phyloP scores from a whole-genome alignment of 1,284 basidiomycete species.

The Cryptococcus sp. region DNA sequence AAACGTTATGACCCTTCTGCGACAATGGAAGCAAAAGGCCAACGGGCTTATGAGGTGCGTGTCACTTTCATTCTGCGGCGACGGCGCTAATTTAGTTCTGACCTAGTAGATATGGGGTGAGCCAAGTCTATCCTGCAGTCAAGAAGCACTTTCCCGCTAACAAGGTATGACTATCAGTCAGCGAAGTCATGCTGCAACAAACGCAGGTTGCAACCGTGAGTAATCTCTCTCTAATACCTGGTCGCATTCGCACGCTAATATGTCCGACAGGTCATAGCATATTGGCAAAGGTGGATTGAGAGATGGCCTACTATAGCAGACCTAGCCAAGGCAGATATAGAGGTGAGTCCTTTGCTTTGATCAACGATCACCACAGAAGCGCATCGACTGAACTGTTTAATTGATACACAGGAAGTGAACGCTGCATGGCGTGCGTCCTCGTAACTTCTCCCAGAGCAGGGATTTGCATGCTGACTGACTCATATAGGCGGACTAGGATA shows the following conservation, averaged over 20 bases:
- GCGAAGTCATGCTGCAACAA: constrained; percentile 97
- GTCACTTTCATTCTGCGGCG: background rate
- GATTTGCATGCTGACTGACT: background rate
- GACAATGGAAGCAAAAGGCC: constrained; percentile 39
- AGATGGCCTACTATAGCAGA: constrained; percentile 79
- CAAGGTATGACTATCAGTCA: constrained; percentile 65
- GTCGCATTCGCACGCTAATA: background rate
- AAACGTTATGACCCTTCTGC: background rate
- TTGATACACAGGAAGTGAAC: constrained; percentile 64
- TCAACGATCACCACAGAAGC: background rate
- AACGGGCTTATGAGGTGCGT: constrained; percentile 54
- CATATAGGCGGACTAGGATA: constrained; percentile 69
- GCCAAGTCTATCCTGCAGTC: background rate
- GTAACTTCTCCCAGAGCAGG: background rate
- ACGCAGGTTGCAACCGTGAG: constrained; percentile 74
- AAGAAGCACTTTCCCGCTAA: background rate
- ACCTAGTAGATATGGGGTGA: constrained; percentile 33
- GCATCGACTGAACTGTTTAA: background rate
- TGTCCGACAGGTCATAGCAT: constrained; percentile 66
- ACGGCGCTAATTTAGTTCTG: constrained; percentile 8
- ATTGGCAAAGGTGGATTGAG: constrained; percentile 81
- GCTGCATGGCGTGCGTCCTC: constrained; percentile 66
- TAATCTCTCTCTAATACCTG: background rate
- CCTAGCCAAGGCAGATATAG: constrained; percentile 75
- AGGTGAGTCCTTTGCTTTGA: constrained; percentile 31